phyloP scores from a whole-genome alignment of 192 early-diverging fungal species.

The Obelidium mucronatum region DNA sequence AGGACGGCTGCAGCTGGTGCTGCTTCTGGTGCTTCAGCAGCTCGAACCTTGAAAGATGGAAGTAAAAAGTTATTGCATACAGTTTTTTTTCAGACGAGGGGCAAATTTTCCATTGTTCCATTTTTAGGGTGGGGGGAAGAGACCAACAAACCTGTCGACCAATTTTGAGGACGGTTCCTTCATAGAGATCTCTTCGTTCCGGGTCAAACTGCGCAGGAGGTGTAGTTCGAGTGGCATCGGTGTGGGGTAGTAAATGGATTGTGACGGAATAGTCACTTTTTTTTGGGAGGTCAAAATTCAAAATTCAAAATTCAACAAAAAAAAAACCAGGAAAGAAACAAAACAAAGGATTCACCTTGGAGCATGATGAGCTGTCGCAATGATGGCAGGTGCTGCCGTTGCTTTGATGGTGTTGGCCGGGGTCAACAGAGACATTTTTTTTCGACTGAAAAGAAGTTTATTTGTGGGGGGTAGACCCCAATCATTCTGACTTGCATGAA shows the following conservation, averaged over 20 bases:
- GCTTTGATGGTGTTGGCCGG: neutral
- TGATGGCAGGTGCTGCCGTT: neutral
- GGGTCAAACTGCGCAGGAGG: slow-evolving; percentile 35
- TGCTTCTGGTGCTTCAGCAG: neutral
- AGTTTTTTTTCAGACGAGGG: too few relatives aligned
- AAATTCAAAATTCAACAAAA: too few relatives aligned
- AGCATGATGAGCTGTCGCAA: neutral
- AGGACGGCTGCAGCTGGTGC: slow-evolving; percentile 18
- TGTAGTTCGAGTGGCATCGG: slow-evolving; percentile 34
- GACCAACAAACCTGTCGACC: slow-evolving; percentile 26
- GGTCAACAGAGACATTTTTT: neutral
- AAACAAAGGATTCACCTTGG: neutral
- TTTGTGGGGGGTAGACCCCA: too few relatives aligned
- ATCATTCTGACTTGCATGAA: too few relatives aligned
- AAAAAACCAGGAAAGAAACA: too few relatives aligned
- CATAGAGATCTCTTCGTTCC: slow-evolving; percentile 26
- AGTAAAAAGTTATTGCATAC: too few relatives aligned
- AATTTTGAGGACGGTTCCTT: slow-evolving; percentile 37
- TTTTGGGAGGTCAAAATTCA: too few relatives aligned
- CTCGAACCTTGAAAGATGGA: slow-evolving; percentile 18
- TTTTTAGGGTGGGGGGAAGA: neutral
- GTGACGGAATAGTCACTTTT: slow-evolving; percentile 32
- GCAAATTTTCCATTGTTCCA: neutral
- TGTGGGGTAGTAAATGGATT: slow-evolving; percentile 34
- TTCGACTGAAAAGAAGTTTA: too few relatives aligned